Conservation (phyloP, 2,329 filamentous ascomycete genomes). For the Talaromyces funiculosus region DNA sequence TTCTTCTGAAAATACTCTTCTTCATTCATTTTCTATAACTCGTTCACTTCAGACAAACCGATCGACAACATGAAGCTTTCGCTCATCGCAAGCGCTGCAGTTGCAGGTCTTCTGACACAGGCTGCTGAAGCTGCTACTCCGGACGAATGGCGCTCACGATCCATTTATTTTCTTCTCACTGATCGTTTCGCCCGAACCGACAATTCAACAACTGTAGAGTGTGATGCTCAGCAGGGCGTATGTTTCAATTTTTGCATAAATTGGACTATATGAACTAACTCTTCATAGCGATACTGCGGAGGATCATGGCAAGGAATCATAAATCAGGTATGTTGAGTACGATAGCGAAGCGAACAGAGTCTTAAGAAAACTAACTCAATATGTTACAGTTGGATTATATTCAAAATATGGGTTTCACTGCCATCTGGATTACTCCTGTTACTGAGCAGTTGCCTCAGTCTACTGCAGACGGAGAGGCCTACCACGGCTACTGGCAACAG, state of each 20-base stretch:
- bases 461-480: conserved; percentile 38
- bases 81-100: conserved; percentile 9
- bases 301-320: conserved; percentile 45
- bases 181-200: conserved; percentile 42
- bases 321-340: conserved; percentile 23
- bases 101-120: conserved; percentile 20
- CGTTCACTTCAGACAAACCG: neutral
- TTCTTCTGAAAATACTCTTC: neutral
- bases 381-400: conserved; percentile 45
- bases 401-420: conserved; percentile 44
- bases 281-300: conserved; percentile 36
- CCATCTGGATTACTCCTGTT: conserved; percentile 47
- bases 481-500: conserved; percentile 49
- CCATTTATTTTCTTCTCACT: conserved; percentile 44
- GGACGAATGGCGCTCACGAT: conserved; percentile 37
- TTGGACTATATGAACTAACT: neutral
- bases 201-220: conserved; percentile 30
- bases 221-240: conserved; percentile 23
- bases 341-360: too few species aligned
- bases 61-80: conserved; percentile 18
- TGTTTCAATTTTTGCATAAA: neutral
- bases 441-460: conserved; percentile 33
- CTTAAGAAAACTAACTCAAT: neutral
- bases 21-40: neutral
- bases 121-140: conserved; percentile 27